These are phyloP conservation scores for Diplotaxis tenuifolia DNA, from an alignment of 345 rosid species.

Conservation along the genomic window DNA sequence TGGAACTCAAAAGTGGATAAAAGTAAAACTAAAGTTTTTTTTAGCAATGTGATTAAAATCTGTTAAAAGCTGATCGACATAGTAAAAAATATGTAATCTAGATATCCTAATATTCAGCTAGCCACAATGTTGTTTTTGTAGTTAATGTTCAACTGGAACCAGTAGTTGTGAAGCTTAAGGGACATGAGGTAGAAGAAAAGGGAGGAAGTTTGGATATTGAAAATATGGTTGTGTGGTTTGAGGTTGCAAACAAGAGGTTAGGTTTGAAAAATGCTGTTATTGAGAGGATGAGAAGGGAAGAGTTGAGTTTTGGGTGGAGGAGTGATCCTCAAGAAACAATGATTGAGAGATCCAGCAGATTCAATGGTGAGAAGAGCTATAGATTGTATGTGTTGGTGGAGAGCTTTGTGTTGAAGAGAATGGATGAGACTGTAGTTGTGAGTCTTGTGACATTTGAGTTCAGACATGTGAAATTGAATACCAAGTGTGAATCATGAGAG, in stretches of 20 bases:
- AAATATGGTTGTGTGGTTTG: slow-evolving; percentile 47
- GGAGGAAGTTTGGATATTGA: neutral
- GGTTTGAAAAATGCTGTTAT: slow-evolving; percentile 43
- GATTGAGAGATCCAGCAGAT: slow-evolving; percentile 37
- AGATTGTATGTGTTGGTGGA: slow-evolving; percentile 60
- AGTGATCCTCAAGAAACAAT: slow-evolving; percentile 1
- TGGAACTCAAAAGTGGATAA: no score
- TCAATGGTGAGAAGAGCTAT: slow-evolving; percentile 44
- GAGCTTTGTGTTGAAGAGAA: slow-evolving; percentile 57
- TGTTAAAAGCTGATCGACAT: no score
- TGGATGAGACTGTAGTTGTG: slow-evolving; percentile 50
- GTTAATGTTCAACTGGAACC: slow-evolving; percentile 38
- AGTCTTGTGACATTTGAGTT: slow-evolving; percentile 47
- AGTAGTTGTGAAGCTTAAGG: slow-evolving; percentile 41
- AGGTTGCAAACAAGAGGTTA: slow-evolving; percentile 22
- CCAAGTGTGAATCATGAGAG: slow-evolving; percentile 41
- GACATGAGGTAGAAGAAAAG: slow-evolving; percentile 16
- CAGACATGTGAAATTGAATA: slow-evolving; percentile 41
- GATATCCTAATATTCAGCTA: no score
- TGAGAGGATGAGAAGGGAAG: slow-evolving; percentile 57
- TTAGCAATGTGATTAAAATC: no score
- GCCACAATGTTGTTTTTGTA: no score
- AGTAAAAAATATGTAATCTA: no score
- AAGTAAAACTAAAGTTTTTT: no score
- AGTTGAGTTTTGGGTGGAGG: slow-evolving; percentile 54